Evolutionary conservation across 2,329 filamentous ascomycete genomes (phyloP).

Genomic region (Chrysoporthe austroafricana): DNA sequence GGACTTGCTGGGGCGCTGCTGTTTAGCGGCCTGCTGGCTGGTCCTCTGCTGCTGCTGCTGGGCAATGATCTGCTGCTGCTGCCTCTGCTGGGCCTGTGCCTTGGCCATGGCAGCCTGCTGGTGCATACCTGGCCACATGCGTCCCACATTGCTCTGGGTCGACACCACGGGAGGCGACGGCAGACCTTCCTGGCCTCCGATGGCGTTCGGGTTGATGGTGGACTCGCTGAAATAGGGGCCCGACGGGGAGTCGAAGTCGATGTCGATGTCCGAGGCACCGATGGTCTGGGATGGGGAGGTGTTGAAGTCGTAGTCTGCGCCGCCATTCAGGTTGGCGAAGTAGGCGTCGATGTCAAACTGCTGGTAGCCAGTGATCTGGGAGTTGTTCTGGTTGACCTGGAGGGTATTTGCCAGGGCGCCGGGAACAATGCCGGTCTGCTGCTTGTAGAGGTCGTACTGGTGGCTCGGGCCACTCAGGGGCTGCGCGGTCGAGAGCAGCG

Average conservation of each 20-base stretch:
- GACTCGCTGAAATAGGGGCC: conserved; percentile 66
- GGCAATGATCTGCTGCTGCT: conserved; percentile 64
- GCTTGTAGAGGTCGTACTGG: conserved; percentile 93
- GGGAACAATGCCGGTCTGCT: conserved; percentile 90
- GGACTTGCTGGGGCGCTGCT: conserved; percentile 51
- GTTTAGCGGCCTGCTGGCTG: conserved; percentile 38
- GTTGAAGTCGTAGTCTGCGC: conserved; percentile 69
- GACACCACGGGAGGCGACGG: conserved; percentile 49
- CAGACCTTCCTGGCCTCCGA: conserved; percentile 64
- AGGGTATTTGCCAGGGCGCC: conserved; percentile 81
- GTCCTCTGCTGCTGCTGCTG: conserved; percentile 59
- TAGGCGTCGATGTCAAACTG: conserved; percentile 53
- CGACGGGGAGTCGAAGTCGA: conserved; percentile 65
- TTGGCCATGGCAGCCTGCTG: conserved; percentile 82
- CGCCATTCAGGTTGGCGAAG: conserved; percentile 60
- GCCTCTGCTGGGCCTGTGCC: conserved; percentile 70
- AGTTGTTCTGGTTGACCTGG: conserved; percentile 69
- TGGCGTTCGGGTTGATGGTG: conserved; percentile 72
- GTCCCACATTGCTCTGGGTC: conserved; percentile 63
- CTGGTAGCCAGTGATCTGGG: conserved; percentile 57
- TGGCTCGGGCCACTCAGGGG: conserved; percentile 82
- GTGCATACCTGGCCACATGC: conserved; percentile 92
- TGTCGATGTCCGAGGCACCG: conserved; percentile 68
- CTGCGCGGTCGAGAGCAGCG: conserved; percentile 56
- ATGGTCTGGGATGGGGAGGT: conserved; percentile 66